phyloP scores from a whole-genome alignment of 208 protist species.

The Leishmania lainsoni region DNA sequence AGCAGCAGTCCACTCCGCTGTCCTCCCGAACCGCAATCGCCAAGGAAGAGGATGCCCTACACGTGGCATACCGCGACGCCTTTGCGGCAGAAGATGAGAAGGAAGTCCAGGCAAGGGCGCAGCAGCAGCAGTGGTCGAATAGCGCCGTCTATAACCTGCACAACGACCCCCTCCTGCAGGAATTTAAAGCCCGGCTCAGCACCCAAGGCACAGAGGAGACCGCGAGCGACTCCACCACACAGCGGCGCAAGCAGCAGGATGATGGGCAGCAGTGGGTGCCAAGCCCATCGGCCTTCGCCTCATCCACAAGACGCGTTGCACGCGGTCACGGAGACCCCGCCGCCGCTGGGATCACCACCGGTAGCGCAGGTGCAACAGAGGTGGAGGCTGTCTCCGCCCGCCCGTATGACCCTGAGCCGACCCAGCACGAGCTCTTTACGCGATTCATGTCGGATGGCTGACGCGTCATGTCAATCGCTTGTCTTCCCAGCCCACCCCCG shows the following conservation, averaged over 20 bases:
- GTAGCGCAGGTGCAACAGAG: background rate
- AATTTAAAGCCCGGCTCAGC: constrained; percentile 12
- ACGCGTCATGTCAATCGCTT: background rate
- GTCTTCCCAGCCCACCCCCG: background rate
- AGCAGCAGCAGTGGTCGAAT: background rate
- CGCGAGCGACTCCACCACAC: constrained; percentile 18
- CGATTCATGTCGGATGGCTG: constrained; percentile 22
- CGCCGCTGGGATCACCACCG: background rate
- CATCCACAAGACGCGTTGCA: constrained; percentile 18
- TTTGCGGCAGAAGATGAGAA: constrained; percentile 5
- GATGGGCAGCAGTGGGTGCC: constrained; percentile 18
- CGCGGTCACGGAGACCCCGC: background rate
- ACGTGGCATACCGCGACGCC: constrained; percentile 31
- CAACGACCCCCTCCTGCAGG: constrained; percentile 16
- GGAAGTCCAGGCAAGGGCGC: background rate
- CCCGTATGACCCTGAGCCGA: constrained; percentile 12
- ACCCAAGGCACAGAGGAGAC: background rate
- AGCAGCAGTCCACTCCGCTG: constrained; percentile 1
- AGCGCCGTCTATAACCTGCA: background rate
- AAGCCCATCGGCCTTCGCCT: constrained; percentile 23
- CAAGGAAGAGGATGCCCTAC: constrained; percentile 30
- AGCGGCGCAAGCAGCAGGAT: constrained; percentile 15
- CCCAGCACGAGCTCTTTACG: constrained; percentile 24
- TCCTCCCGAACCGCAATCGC: constrained; percentile 22
- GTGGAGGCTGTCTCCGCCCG: background rate